A percentile compares a stretch with the other conserved stretches of the same genome.
phyloP scores from a whole-genome alignment of 164 flowering plant species.

The Umbellularia californica region DNA sequence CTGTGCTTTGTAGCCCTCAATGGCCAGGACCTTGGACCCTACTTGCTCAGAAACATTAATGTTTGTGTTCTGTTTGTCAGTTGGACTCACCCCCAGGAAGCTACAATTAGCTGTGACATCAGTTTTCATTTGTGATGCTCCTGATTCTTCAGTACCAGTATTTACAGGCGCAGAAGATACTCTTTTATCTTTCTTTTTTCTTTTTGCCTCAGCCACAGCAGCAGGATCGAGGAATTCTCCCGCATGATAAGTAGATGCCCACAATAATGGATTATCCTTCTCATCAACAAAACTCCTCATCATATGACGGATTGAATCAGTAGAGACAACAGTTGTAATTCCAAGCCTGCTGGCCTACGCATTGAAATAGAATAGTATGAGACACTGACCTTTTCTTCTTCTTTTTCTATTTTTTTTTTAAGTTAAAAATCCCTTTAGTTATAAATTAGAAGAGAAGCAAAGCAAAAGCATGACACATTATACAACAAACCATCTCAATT shows the following conservation, averaged over 20 bases:
- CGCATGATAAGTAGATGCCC: slow-evolving; percentile 90
- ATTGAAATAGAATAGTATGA: not conserved
- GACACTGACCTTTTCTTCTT: not conserved
- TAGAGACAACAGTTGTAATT: slow-evolving; percentile 73
- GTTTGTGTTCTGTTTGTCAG: not conserved
- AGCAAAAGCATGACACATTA: no score
- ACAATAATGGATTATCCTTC: slow-evolving; percentile 64
- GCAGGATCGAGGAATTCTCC: slow-evolving; percentile 71
- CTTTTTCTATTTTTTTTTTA: no score
- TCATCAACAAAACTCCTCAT: slow-evolving; percentile 84
- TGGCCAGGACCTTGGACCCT: slow-evolving; percentile 61
- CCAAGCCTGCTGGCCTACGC: slow-evolving; percentile 78
- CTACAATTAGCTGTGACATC: slow-evolving; percentile 22
- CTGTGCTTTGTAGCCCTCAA: slow-evolving; percentile 81
- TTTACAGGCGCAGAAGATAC: slow-evolving; percentile 24
- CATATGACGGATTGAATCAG: slow-evolving; percentile 86
- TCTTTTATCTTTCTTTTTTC: slow-evolving; percentile 55
- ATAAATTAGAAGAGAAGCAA: no score
- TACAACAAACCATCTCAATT: no score
- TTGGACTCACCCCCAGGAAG: slow-evolving; percentile 5
- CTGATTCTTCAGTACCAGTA: slow-evolving; percentile 4
- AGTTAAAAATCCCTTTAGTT: no score
- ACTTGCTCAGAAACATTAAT: slow-evolving; percentile 17
- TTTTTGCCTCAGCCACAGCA: slow-evolving; percentile 75
- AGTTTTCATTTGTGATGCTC: not conserved